Base-by-base conservation (phyloP, 2,329 filamentous ascomycete species). In the Penicillium expansum region DNA sequence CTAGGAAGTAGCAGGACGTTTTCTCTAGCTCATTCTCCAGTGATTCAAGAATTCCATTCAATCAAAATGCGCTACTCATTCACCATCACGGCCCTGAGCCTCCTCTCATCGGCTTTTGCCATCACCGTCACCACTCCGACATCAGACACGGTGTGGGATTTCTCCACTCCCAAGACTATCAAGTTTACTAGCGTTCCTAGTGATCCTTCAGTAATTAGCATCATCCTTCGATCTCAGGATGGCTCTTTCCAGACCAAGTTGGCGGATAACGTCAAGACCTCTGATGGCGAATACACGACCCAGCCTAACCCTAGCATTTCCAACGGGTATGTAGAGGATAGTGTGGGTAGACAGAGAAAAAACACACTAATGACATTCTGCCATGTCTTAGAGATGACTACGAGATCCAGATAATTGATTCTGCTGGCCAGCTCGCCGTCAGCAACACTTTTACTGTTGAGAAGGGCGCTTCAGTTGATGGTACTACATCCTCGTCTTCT, bases 241-340 rank as follows among this genome's bases (percentile, higher is more conserved):
- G 56, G 56, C 18, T 58, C 56, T 22, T 58, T 58, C 52, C 56
- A 58, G 52, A 58, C 56, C 29, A 58, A 58, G 51, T 51, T 58
- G 47, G 56, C 52, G 14, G 56, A 58, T 48, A 58, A 58, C 20
- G 52, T 58, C 47, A 55, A 58, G 47, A 58, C 56, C 10, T 48
- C 56, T 42, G 52, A 47, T 1, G 56, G 56, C 29, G 52, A 58
- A 55, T 58, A 58, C 35, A 58, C 41, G 9, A 58, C 56, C 14
- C 56, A 58, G 52, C 52, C 56, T 37, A 58, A 58, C 41, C 56
- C 52, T n/a, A 58, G 56, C 22, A 58, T 58, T 55, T 48, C 52
- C 24, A 55, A 55, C 18, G 56, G 56, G 56, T 58, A 55, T 42
- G 56, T 58, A 39, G 22, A 45, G 13, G 8, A 32, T 32, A 16